Conservation (phyloP, 2,329 filamentous ascomycete species). For the Colletotrichum nymphaeae region DNA sequence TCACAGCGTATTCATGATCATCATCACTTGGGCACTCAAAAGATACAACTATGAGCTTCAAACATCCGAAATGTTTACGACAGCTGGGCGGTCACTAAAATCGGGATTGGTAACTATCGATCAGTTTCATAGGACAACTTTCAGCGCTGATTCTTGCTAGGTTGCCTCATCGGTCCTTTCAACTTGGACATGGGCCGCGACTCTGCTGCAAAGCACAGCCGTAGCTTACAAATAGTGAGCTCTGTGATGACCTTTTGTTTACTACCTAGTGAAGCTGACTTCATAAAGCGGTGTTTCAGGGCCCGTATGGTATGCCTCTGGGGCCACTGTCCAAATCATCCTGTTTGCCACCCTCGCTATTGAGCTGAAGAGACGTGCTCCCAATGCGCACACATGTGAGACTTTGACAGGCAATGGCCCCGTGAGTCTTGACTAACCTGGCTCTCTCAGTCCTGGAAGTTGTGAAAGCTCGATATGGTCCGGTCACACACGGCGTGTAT, state of each 20-base stretch:
- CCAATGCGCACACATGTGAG: constrained; percentile 80
- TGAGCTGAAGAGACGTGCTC: constrained; percentile 86
- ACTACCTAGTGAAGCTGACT: background rate
- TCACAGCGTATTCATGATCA: constrained; percentile 53
- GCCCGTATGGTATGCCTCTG: constrained; percentile 70
- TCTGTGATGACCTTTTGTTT: rapidly evolving
- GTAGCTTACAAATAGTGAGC: constrained; percentile 79
- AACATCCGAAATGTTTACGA: constrained; percentile 93
- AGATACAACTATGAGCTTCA: constrained; percentile 76
- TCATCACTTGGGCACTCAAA: constrained; percentile 76
- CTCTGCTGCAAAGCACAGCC: constrained; percentile 81
- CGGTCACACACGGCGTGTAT: constrained; percentile 78
- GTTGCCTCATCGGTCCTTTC: constrained; percentile 89
- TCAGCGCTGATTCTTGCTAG: background rate
- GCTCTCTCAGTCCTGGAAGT: constrained; percentile 73
- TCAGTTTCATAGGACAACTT: rapidly evolving
- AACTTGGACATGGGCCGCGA: constrained; percentile 94
- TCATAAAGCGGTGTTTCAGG: constrained; percentile 65
- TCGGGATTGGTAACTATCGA: constrained; percentile 72
- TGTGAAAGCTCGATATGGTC: constrained; percentile 83
- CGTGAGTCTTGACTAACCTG: background rate
- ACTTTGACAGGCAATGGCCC: rapidly evolving
- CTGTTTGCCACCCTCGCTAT: constrained; percentile 92
- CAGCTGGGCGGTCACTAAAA: constrained; percentile 88
- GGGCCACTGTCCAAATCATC: constrained; percentile 88